A percentile compares a stretch with the other conserved stretches of the same genome.
phyloP scores from a whole-genome alignment of 495 filamentous ascomycete genomes.

The Echria macrotheca region DNA sequence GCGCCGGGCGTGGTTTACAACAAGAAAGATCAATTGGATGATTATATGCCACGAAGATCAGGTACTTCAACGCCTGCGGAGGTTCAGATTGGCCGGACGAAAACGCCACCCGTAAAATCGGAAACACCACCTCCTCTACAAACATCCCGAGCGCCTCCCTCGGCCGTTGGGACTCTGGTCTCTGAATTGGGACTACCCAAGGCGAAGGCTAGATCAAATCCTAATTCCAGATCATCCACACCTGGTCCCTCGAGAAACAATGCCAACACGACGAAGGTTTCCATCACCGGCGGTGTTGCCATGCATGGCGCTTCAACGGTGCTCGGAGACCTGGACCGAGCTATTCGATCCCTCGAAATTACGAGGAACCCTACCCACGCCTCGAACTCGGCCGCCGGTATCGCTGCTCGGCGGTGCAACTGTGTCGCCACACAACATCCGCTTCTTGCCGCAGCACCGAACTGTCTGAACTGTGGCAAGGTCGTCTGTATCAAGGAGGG shows the following conservation, averaged over 20 bases:
- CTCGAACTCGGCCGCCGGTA: slow-evolving; percentile 32
- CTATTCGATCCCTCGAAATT: slow-evolving; percentile 84
- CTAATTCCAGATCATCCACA: slow-evolving; percentile 49
- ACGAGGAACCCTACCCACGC: slow-evolving; percentile 74
- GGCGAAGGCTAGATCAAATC: slow-evolving; percentile 54
- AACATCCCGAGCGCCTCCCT: slow-evolving; percentile 54
- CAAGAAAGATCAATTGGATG: slow-evolving; percentile 37
- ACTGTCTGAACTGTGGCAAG: slow-evolving; percentile 89
- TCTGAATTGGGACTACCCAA: slow-evolving; percentile 71
- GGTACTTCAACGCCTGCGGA: slow-evolving; percentile 30
- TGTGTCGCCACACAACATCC: slow-evolving; percentile 85
- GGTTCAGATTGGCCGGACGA: slow-evolving; percentile 30
- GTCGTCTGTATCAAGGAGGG: slow-evolving; percentile 96
- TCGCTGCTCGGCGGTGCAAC: slow-evolving; percentile 61
- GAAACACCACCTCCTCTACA: slow-evolving; percentile 26
- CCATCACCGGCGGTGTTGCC: slow-evolving; percentile 63
- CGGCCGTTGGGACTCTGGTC: slow-evolving; percentile 67
- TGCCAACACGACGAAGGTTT: slow-evolving; percentile 47
- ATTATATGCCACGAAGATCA: slow-evolving; percentile 34
- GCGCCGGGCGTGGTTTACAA: slow-evolving; percentile 33
- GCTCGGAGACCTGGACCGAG: slow-evolving; percentile 79
- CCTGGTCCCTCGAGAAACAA: slow-evolving; percentile 37
- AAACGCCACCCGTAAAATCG: slow-evolving; percentile 33
- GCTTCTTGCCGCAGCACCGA: slow-evolving; percentile 78
- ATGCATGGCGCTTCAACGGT: slow-evolving; percentile 74